Evolutionary conservation across 2,329 filamentous ascomycete species (phyloP).

Genomic region (Apiospora kogelbergensis): DNA sequence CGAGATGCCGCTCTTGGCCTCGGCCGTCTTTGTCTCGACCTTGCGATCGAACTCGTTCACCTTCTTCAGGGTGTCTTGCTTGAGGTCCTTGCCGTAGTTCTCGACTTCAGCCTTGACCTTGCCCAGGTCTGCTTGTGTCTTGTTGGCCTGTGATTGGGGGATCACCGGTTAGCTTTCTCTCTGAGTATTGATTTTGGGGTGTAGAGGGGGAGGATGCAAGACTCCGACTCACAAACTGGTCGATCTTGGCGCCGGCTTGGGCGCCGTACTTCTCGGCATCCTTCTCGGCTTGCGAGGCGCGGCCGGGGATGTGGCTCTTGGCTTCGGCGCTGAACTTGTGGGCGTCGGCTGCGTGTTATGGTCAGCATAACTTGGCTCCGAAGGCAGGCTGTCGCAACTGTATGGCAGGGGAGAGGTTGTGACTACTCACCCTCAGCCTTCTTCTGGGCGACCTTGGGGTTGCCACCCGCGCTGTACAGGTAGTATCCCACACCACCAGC

Average conservation of each 20-base stretch:
- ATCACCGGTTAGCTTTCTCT: background rate
- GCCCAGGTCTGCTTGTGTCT: slow-evolving; percentile 62
- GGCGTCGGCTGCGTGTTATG: slow-evolving; percentile 65
- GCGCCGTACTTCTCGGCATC: slow-evolving; percentile 62
- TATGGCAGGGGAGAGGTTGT: background rate
- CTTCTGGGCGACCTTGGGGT: slow-evolving; percentile 80
- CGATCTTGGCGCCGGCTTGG: slow-evolving; percentile 64
- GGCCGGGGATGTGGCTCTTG: slow-evolving; percentile 64
- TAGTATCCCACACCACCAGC: slow-evolving; percentile 81
- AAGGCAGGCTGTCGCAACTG: background rate
- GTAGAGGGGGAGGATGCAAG: background rate
- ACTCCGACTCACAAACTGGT: slow-evolving; percentile 60
- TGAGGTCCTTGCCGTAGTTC: slow-evolving; percentile 60
- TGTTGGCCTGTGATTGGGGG: slow-evolving; percentile 47
- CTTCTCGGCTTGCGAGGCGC: slow-evolving; percentile 62
- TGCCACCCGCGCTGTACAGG: slow-evolving; percentile 82
- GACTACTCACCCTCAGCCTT: slow-evolving; percentile 72
- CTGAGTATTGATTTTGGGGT: too few relatives aligned
- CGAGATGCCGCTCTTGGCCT: slow-evolving; percentile 81
- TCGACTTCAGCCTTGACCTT: slow-evolving; percentile 62
- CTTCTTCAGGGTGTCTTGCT: slow-evolving; percentile 66
- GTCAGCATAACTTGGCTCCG: background rate
- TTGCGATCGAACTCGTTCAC: slow-evolving; percentile 82
- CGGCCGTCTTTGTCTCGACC: slow-evolving; percentile 73
- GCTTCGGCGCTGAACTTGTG: slow-evolving; percentile 66